Conservation (phyloP, 257 asterid species). For the Striga asiatica region DNA sequence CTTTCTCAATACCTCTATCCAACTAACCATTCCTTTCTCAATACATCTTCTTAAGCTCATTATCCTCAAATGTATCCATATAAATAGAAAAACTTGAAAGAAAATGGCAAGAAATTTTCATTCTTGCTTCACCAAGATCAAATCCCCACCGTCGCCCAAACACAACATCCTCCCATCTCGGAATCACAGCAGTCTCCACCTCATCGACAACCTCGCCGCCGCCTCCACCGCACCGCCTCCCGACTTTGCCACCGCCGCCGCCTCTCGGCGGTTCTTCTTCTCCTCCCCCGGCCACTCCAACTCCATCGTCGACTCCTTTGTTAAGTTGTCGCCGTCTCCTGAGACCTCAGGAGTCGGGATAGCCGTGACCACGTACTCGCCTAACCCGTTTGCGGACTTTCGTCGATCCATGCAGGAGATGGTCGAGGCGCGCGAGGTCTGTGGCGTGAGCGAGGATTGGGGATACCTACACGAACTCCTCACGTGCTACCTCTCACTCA, state of each 20-base stretch:
- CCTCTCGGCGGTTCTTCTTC: slow-evolving; percentile 88
- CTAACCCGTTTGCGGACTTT: slow-evolving; percentile 77
- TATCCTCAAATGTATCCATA: no score
- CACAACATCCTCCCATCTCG: slow-evolving; percentile 5
- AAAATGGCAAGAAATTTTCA: slow-evolving; percentile 32
- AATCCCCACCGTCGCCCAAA: slow-evolving; percentile 44
- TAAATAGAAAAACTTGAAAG: no score
- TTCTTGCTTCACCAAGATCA: slow-evolving; percentile 55
- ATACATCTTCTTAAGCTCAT: no score
- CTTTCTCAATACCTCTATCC: no score
- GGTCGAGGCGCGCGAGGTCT: slow-evolving; percentile 75
- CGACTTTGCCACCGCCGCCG: slow-evolving; percentile 55
- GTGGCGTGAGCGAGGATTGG: slow-evolving; percentile 50
- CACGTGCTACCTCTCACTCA: slow-evolving; percentile 58
- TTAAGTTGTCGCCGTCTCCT: slow-evolving; percentile 19
- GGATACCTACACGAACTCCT: slow-evolving; percentile 70
- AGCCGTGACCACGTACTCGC: slow-evolving; percentile 66
- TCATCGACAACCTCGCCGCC: background rate
- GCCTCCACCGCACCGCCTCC: slow-evolving; percentile 26
- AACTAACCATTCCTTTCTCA: no score
- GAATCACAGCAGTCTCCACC: no score
- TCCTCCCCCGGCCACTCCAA: slow-evolving; percentile 88
- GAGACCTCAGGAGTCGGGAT: slow-evolving; percentile 35
- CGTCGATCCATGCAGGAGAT: slow-evolving; percentile 93
- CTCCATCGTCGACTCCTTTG: slow-evolving; percentile 66